Evolutionary conservation across 441 rosid genomes (phyloP).

Genomic region (Sinapis alba): DNA sequence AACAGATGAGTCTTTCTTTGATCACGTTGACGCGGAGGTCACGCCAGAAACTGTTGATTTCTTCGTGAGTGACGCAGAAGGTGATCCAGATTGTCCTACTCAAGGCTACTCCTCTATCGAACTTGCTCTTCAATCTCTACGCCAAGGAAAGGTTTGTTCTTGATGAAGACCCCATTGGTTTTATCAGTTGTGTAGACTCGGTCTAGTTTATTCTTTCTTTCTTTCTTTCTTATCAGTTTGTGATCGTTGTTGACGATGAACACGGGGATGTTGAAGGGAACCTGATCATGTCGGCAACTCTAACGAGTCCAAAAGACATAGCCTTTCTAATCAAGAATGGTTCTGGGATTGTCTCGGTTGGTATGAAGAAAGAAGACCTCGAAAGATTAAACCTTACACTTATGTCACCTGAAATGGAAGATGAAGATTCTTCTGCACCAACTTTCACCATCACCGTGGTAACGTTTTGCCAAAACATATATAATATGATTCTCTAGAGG

Average conservation of each 20-base stretch:
- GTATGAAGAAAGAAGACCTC: slow-evolving; percentile 78
- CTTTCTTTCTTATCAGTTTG: slow-evolving; percentile 53
- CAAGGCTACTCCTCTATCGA: slow-evolving; percentile 72
- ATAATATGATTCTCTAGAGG: background rate
- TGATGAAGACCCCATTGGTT: background rate
- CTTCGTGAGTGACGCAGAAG: slow-evolving; percentile 90
- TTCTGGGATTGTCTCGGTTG: slow-evolving; percentile 80
- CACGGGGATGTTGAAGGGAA: slow-evolving; percentile 74
- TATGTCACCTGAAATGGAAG: slow-evolving; percentile 80
- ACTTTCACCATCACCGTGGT: slow-evolving; percentile 87
- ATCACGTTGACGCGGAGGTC: slow-evolving; percentile 54
- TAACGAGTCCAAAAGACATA: slow-evolving; percentile 51
- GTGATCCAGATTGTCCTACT: slow-evolving; percentile 94
- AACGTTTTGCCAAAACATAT: background rate
- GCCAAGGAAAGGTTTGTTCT: slow-evolving; percentile 68
- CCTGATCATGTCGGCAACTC: slow-evolving; percentile 73
- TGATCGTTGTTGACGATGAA: slow-evolving; percentile 89
- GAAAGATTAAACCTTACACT: slow-evolving; percentile 73
- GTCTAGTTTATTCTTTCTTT: background rate
- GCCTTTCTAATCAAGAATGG: slow-evolving; percentile 75
- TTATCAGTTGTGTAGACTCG: slow-evolving; percentile 11
- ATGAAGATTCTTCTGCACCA: slow-evolving; percentile 80
- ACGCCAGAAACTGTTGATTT: slow-evolving; percentile 71
- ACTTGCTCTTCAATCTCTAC: slow-evolving; percentile 56
- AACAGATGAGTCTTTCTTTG: slow-evolving; percentile 41